These are phyloP conservation scores for Wickerhamomyces strasburgensis DNA, from an alignment of 805 yeast species.

Conservation along the genomic window DNA sequence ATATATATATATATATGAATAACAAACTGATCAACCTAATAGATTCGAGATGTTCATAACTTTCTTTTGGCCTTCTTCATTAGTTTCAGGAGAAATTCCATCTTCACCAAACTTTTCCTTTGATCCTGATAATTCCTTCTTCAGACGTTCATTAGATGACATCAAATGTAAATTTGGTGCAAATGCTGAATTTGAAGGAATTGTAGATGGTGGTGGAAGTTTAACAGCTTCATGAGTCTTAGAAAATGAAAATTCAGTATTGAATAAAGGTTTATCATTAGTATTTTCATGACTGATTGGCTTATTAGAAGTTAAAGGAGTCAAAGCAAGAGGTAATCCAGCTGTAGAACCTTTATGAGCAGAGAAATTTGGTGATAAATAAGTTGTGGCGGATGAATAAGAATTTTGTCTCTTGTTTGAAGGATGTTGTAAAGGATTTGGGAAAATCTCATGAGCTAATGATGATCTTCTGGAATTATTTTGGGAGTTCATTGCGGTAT, in stretches of 20 bases:
- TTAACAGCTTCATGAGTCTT: constrained; percentile 8
- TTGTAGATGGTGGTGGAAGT: constrained; percentile 16
- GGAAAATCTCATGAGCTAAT: constrained; percentile 39
- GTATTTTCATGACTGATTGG: constrained; percentile 3
- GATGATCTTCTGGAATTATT: constrained; percentile 36
- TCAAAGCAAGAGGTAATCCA: constrained; percentile 20
- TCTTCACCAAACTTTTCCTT: background rate
- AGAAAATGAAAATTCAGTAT: constrained; percentile 15
- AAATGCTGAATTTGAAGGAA: constrained; percentile 12
- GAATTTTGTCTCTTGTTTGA: constrained; percentile 19
- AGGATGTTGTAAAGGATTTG: constrained; percentile 22
- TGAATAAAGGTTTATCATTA: constrained; percentile 11
- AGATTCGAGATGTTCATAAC: constrained; percentile 22
- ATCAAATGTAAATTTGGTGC: constrained; percentile 2
- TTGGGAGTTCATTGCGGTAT: constrained; percentile 9
- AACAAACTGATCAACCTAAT: constrained; percentile 8
- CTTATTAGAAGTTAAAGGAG: constrained; percentile 19
- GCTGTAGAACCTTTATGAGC: constrained; percentile 19
- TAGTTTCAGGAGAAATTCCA: background rate
- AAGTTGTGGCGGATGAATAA: constrained; percentile 13
- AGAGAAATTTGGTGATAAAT: constrained; percentile 21
- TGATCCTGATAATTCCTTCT: background rate
- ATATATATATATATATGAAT: no score
- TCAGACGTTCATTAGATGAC: background rate
- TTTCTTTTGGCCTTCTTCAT: constrained; percentile 6